Conservation (phyloP, 1,284 basidiomycete genomes). For the Takashimella tepidaria region DNA sequence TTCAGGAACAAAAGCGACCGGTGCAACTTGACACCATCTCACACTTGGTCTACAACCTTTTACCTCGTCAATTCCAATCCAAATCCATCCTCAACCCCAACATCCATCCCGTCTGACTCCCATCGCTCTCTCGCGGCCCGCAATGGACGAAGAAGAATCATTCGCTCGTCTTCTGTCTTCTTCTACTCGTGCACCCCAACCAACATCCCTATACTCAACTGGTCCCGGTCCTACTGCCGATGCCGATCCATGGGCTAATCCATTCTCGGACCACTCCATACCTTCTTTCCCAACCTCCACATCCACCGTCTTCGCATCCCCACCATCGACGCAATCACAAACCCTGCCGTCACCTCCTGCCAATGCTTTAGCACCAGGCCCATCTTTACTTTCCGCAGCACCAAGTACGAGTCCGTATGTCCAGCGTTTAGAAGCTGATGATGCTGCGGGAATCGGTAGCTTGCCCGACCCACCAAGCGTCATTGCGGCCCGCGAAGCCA, state of each 20-base stretch:
- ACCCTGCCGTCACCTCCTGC: slow-evolving; percentile 7
- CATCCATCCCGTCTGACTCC: background rate
- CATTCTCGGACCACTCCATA: slow-evolving; percentile 31
- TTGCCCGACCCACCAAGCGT: slow-evolving; percentile 38
- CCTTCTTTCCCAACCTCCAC: slow-evolving; percentile 6
- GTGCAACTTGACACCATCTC: background rate
- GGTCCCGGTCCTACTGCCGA: slow-evolving; percentile 4
- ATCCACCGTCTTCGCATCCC: no score
- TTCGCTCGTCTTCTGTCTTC: slow-evolving; percentile 41
- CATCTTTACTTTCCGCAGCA: slow-evolving; percentile 3
- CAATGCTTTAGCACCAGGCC: slow-evolving; percentile 6
- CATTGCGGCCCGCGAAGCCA: slow-evolving; percentile 35
- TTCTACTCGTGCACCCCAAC: slow-evolving; percentile 26
- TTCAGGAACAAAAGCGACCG: background rate
- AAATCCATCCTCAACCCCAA: background rate
- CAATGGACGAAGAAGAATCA: slow-evolving; percentile 43
- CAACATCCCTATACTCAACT: slow-evolving; percentile 19
- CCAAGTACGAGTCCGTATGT: slow-evolving; percentile 25
- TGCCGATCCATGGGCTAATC: slow-evolving; percentile 47
- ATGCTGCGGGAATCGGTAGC: slow-evolving; percentile 5
- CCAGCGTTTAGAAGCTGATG: slow-evolving; percentile 20
- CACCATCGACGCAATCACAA: no score
- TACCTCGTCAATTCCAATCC: background rate
- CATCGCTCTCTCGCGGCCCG: slow-evolving; percentile 8
- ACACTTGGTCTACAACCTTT: background rate